Evolutionary conservation across 1,284 basidiomycete species (phyloP).

Genomic region (Agaricales sp.): DNA sequence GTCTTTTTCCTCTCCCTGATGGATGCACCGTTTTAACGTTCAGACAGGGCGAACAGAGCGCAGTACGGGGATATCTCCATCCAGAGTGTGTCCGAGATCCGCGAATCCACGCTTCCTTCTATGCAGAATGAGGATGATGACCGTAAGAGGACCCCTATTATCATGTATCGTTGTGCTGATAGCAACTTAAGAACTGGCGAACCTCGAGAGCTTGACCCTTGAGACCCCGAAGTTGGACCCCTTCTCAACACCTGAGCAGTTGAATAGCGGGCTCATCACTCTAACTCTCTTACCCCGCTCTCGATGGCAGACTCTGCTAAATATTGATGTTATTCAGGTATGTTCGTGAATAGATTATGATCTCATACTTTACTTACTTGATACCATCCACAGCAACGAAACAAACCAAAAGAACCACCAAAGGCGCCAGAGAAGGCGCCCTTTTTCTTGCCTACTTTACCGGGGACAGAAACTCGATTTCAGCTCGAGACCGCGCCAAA

Average conservation of each 20-base stretch:
- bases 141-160: slow-evolving; percentile 21
- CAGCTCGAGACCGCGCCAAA: slow-evolving; percentile 39
- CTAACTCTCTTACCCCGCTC: slow-evolving; percentile 87
- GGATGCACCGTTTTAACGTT: slow-evolving; percentile 1
- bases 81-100: slow-evolving; percentile 66
- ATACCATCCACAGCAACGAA: slow-evolving; percentile 56
- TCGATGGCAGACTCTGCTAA: slow-evolving; percentile 93
- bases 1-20: slow-evolving; percentile 11
- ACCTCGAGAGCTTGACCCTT: not conserved
- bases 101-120: slow-evolving; percentile 67
- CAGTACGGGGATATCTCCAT: slow-evolving; percentile 86
- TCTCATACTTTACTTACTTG: slow-evolving; percentile 5
- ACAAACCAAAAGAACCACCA: slow-evolving; percentile 93
- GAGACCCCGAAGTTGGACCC: slow-evolving; percentile 36
- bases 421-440: slow-evolving; percentile 94
- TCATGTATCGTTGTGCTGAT: slow-evolving; percentile 1
- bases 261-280: slow-evolving; percentile 83
- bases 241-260: slow-evolving; percentile 78
- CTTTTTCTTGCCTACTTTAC: slow-evolving; percentile 91
- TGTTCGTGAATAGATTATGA: too few relatives aligned
- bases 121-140: slow-evolving; percentile 76
- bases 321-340: slow-evolving; percentile 91
- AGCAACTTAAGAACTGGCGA: slow-evolving; percentile 33
- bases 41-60: slow-evolving; percentile 81
- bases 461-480: slow-evolving; percentile 77